Evolutionary conservation across 2,329 filamentous ascomycete species (phyloP).

Genomic region (Colletotrichum endophyticum): DNA sequence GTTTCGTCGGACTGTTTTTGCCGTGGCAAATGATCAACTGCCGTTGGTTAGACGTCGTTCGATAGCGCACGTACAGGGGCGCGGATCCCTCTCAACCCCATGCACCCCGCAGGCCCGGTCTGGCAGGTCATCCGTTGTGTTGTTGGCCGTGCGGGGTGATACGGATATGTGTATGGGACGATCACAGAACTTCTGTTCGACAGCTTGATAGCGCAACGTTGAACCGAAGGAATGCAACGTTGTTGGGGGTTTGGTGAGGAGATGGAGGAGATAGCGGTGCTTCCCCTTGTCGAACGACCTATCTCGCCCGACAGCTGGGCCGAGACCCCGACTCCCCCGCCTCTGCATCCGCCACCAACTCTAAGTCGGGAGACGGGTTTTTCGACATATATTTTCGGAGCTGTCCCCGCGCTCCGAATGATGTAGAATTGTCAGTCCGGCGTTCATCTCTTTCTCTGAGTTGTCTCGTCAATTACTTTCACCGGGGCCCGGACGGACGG

Average conservation of each 20-base stretch:
- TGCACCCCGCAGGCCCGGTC: slow-evolving; percentile 13
- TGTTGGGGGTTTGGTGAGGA: not conserved
- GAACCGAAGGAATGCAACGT: slow-evolving; percentile 9
- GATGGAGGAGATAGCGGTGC: not conserved
- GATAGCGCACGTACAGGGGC: slow-evolving; percentile 8
- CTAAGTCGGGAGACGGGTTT: not conserved
- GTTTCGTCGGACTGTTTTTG: not conserved
- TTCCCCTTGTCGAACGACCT: not conserved
- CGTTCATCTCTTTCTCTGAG: not conserved
- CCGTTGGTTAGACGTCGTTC: not conserved
- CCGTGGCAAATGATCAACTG: slow-evolving; percentile 4
- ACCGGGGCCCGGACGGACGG: not conserved
- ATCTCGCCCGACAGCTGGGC: slow-evolving; percentile 12
- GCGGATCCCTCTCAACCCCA: not conserved
- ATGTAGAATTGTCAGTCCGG: too few species aligned
- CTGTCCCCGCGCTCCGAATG: not conserved
- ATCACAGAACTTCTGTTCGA: not conserved
- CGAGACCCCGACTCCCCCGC: slow-evolving; percentile 12
- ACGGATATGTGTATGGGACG: not conserved
- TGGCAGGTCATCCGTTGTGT: not conserved
- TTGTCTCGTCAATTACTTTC: not conserved
- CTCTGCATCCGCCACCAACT: slow-evolving; percentile 10
- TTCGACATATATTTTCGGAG: not conserved
- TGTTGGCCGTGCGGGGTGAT: slow-evolving; percentile 3
- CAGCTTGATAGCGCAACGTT: slow-evolving; percentile 10